These are phyloP conservation scores for Picochlorum sp. DNA, from an alignment of 139 green algal species.

Conservation along the genomic window DNA sequence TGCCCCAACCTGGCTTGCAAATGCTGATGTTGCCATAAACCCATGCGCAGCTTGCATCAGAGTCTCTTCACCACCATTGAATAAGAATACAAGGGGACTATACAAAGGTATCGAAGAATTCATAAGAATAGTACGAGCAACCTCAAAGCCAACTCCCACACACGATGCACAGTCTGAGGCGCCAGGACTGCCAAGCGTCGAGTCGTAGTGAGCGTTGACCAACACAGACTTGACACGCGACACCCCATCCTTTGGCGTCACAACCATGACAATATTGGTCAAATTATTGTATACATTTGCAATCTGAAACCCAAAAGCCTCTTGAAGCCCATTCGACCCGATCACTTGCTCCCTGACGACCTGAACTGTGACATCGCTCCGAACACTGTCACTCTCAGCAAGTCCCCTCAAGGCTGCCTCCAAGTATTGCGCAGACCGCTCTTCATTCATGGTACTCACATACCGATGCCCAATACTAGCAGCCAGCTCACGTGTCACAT, in stretches of 20 bases:
- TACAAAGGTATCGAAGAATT: constrained; percentile 18
- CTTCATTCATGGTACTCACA: constrained; percentile 23
- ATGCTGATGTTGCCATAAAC: constrained; percentile 28
- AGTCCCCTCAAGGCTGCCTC: constrained; percentile 1
- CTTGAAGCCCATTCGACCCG: background rate
- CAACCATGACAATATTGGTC: constrained; percentile 40
- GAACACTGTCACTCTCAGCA: background rate
- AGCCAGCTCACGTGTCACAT: constrained; percentile 30
- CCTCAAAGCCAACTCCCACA: constrained; percentile 51
- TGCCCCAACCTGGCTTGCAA: constrained; percentile 31
- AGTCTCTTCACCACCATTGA: constrained; percentile 59
- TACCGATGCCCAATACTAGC: constrained; percentile 37
- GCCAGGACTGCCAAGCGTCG: constrained; percentile 34
- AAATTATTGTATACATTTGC: constrained; percentile 57
- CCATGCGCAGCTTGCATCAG: constrained; percentile 30
- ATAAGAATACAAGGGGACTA: constrained; percentile 52
- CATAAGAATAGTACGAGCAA: constrained; percentile 37
- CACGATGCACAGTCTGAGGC: constrained; percentile 44
- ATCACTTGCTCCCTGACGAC: constrained; percentile 16
- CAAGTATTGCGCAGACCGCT: constrained; percentile 22
- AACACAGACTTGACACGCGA: constrained; percentile 27
- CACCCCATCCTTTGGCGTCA: constrained; percentile 18
- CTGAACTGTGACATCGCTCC: constrained; percentile 16
- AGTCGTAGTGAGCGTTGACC: constrained; percentile 42
- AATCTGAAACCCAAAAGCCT: constrained; percentile 37